A percentile compares a stretch with the other conserved stretches of the same genome.
phyloP scores from a whole-genome alignment of 2,329 filamentous ascomycete species.

The Paradendryphiella salina region DNA sequence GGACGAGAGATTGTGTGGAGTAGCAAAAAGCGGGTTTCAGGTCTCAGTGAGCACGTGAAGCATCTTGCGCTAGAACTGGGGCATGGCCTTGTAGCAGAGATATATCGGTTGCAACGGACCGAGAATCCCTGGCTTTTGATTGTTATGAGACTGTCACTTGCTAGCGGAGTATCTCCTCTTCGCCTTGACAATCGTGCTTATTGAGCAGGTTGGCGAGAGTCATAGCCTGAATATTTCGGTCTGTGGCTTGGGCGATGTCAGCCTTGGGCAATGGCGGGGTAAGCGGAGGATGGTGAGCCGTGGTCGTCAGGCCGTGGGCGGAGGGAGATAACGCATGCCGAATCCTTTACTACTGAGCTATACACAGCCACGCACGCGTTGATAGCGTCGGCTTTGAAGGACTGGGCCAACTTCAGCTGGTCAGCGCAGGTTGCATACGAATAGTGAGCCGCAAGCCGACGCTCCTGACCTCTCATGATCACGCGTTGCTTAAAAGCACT shows the following conservation, averaged over 20 bases:
- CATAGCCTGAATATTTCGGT: not conserved
- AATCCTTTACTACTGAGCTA: not conserved
- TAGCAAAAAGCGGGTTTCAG: slow-evolving; percentile 3
- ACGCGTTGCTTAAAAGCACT: not conserved
- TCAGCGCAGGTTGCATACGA: slow-evolving; percentile 2
- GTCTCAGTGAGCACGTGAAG: slow-evolving; percentile 3
- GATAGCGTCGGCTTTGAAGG: not conserved
- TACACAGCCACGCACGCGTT: not conserved
- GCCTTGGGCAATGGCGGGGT: slow-evolving; percentile 7
- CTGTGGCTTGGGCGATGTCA: slow-evolving; percentile 2
- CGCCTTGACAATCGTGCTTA: not conserved
- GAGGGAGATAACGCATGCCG: not conserved
- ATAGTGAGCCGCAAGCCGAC: not conserved
- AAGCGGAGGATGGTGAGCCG: slow-evolving; percentile 2
- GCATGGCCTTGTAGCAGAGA: not conserved
- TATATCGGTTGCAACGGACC: not conserved
- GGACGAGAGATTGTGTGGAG: slow-evolving; percentile 4
- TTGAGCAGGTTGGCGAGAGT: not conserved
- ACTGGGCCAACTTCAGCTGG: not conserved
- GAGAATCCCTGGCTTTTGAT: not conserved
- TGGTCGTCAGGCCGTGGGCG: not conserved
- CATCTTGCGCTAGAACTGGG: not conserved
- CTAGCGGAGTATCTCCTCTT: not conserved
- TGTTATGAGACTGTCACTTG: not conserved
- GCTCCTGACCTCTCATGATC: slow-evolving; percentile 10